Evolutionary conservation across 192 early-diverging fungal genomes (phyloP).

Genomic region (Dissophora globulifera): DNA sequence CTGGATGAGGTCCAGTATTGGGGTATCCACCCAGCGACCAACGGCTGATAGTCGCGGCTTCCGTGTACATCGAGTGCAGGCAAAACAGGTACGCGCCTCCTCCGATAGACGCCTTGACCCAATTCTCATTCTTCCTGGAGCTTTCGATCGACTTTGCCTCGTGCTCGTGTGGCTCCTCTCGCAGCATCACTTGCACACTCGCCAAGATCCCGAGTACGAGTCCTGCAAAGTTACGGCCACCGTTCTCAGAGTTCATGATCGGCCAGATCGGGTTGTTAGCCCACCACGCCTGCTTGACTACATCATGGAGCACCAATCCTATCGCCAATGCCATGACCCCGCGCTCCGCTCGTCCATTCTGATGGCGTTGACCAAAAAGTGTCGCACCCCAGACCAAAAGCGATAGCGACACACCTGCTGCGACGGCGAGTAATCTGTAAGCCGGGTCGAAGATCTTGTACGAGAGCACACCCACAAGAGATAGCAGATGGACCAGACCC

Average conservation of each 20-base stretch:
- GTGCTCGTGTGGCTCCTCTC: conserved; percentile 38
- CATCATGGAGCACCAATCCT: conserved; percentile 73
- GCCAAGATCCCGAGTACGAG: conserved; percentile 71
- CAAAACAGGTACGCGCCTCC: conserved; percentile 75
- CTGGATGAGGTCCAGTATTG: conserved; percentile 74
- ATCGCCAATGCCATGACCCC: conserved; percentile 71
- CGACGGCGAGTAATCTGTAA: conserved; percentile 65
- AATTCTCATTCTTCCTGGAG: conserved; percentile 38
- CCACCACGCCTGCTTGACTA: conserved; percentile 79
- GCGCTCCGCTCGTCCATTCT: conserved; percentile 68
- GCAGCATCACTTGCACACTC: conserved; percentile 62
- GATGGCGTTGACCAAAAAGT: conserved; percentile 65
- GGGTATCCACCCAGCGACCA: conserved; percentile 84
- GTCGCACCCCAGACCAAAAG: conserved; percentile 66
- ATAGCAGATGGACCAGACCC: conserved; percentile 64
- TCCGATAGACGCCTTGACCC: conserved; percentile 66
- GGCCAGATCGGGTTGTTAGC: conserved; percentile 87
- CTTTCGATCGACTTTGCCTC: conserved; percentile 19
- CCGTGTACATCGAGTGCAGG: conserved; percentile 80
- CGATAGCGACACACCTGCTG: conserved; percentile 66
- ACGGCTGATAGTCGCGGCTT: conserved; percentile 77
- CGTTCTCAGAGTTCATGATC: conserved; percentile 77
- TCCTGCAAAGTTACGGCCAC: conserved; percentile 77
- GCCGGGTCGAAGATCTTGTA: conserved; percentile 70
- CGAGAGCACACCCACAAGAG: conserved; percentile 70